Percentiles rank a stretch among this genome's conserved stretches.
Evolutionary conservation across 2,329 filamentous ascomycete genomes (phyloP).

Genomic region (Pseudogymnoascus sp.): DNA sequence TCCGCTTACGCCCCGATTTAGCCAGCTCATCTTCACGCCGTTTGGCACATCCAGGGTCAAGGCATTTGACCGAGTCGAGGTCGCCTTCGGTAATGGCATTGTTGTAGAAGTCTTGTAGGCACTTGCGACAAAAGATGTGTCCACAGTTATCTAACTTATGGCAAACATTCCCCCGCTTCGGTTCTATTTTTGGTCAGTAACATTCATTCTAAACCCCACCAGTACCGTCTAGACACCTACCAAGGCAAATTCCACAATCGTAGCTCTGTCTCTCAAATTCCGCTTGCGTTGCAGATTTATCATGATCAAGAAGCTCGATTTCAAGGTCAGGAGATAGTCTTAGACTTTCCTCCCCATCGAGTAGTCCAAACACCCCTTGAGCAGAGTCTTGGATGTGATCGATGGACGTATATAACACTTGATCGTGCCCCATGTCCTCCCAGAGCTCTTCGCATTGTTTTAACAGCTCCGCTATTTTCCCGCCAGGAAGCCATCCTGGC

Average conservation of each 20-base stretch:
- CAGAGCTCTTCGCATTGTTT: conserved; percentile 45
- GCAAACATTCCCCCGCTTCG: conserved; percentile 77
- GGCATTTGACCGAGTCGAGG: conserved; percentile 68
- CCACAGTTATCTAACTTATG: conserved; percentile 75
- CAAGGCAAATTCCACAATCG: conserved; percentile 76
- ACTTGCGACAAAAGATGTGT: conserved; percentile 87
- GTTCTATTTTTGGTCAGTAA: conserved; percentile 44
- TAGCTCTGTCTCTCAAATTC: conserved; percentile 80
- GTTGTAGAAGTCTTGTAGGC: conserved; percentile 83
- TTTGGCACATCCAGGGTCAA: conserved; percentile 70
- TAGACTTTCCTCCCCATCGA: conserved; percentile 39
- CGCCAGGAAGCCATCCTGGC: conserved; percentile 48
- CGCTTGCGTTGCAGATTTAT: conserved; percentile 62
- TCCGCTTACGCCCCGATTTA: conserved; percentile 40
- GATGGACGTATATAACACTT: conserved; percentile 54
- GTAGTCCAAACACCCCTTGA: conserved; percentile 52
- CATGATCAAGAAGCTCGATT: conserved; percentile 67
- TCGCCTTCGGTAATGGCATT: conserved; percentile 81
- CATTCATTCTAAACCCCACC: neutral
- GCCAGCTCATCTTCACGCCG: conserved; percentile 33
- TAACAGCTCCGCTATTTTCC: conserved; percentile 42
- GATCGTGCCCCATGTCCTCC: conserved; percentile 53
- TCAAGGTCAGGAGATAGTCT: conserved; percentile 51
- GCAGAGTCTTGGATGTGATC: conserved; percentile 53
- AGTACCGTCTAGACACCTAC: conserved; percentile 31